These are phyloP conservation scores for Phyllostachys edulis DNA, from an alignment of 176 grass and related monocot species.

Conservation along the genomic window DNA sequence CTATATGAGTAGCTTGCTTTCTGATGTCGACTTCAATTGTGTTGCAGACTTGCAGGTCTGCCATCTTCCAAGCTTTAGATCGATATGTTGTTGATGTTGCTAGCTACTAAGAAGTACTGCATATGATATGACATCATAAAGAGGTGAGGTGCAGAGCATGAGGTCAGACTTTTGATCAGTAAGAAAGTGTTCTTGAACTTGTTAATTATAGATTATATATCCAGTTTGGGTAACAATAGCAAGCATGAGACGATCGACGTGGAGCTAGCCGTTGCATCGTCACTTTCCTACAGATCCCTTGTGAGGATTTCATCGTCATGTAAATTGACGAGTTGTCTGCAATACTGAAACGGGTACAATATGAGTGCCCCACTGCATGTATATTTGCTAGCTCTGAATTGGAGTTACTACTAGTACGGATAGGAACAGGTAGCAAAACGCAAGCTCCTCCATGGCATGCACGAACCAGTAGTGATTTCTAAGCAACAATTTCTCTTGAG, in stretches of 20 bases:
- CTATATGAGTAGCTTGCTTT: neutral
- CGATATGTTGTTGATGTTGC: neutral
- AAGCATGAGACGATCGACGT: neutral
- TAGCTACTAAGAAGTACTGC: neutral
- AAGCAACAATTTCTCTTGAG: neutral
- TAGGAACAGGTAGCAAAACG: too few species aligned
- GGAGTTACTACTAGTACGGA: too few species aligned
- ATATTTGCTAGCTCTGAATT: too few species aligned
- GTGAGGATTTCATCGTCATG: neutral
- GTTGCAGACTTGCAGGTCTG: constrained; percentile 58
- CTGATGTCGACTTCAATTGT: neutral
- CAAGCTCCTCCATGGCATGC: neutral
- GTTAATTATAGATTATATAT: neutral
- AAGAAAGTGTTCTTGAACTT: neutral
- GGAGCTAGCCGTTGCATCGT: too few species aligned
- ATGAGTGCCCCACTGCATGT: too few species aligned
- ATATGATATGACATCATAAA: too few species aligned
- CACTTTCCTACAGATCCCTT: neutral
- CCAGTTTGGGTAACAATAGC: neutral
- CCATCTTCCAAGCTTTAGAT: constrained; percentile 65
- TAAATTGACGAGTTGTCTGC: neutral
- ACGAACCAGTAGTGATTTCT: neutral
- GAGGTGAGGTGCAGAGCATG: neutral
- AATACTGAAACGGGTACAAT: neutral
- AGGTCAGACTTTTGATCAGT: neutral